A percentile compares a stretch with the other conserved stretches of the same genome.
Evolutionary conservation across 371 early-diverging fungal genomes (phyloP).

Genomic region (Parasitella parasitica): DNA sequence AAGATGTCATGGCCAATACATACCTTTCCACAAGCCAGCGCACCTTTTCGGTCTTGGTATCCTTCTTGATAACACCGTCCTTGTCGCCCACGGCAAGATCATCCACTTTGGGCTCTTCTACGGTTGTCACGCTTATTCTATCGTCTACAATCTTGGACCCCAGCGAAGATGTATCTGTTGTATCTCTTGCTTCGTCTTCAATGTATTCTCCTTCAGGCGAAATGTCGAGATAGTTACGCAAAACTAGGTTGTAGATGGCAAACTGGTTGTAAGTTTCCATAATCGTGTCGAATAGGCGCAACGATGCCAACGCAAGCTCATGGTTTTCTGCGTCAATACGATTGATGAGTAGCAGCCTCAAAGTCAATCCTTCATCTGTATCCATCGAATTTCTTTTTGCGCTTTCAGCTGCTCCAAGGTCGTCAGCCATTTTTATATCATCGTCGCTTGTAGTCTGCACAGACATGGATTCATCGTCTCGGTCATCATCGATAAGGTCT

Average conservation of each 20-base stretch:
- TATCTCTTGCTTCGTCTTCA: conserved; percentile 28
- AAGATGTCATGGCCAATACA: not conserved
- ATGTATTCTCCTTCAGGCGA: conserved; percentile 46
- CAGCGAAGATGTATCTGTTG: conserved; percentile 39
- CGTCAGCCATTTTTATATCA: not conserved
- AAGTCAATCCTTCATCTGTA: conserved; percentile 31
- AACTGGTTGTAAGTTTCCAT: conserved; percentile 68
- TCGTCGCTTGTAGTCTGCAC: conserved; percentile 15
- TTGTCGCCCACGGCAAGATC: conserved; percentile 18
- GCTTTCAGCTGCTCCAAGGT: not conserved
- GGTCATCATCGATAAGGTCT: conserved; percentile 39
- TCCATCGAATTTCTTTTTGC: not conserved
- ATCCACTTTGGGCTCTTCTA: conserved; percentile 18
- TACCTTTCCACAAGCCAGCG: conserved; percentile 57
- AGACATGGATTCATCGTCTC: conserved; percentile 23
- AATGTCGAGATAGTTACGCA: conserved; percentile 59
- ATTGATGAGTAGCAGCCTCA: conserved; percentile 39
- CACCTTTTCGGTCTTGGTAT: conserved; percentile 45
- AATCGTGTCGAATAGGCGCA: conserved; percentile 63
- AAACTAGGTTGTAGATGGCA: conserved; percentile 59
- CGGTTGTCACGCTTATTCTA: conserved; percentile 10
- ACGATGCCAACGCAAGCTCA: conserved; percentile 52
- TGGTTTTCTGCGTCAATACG: conserved; percentile 48
- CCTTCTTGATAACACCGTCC: conserved; percentile 13
- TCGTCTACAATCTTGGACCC: conserved; percentile 45